Evolutionary conservation across 1,284 basidiomycete genomes (phyloP), one percentile per base, ranked within the genome.

Genomic region (Macrocystidia cucumis): DNA sequence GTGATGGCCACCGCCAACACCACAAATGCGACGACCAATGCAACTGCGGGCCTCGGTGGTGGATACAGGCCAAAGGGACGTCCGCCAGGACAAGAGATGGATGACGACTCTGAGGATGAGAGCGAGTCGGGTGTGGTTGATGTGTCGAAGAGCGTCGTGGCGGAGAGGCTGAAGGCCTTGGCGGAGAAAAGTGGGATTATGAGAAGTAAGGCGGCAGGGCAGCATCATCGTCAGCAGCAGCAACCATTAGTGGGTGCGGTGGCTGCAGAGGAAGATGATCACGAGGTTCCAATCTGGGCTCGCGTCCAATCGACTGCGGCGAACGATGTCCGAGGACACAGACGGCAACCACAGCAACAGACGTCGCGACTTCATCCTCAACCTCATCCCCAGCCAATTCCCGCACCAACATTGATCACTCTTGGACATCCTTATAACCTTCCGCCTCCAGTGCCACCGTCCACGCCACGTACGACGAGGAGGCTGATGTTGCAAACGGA

Each of bases 401-500:
- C 34, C 35, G 44, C 49, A 0, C 54, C 68, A 0, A 58, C 65
- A 4, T 72, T 81, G 1, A 77, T 82, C 29, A 72, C 78, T 1
- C 56, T 84, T 2, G 65, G 65, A 3, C 79, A 82, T 50, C 82
- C 82, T 3, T 87, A 85, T 57, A 84, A 82, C 46, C 67, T 88
- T 17, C 83, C 84, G 0, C 61, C 66, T 1, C 70, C 80, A 12
- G 70, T 77, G 0, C 63, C 73, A 18, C 84, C 89, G 0, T 82
- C 83, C 46, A 87, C 89, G 1, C 91, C 91, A 1, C 74, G 84
- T 19, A 90, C 91, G 23, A 91, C 87, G 11, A 72, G 90, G 3
- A 69, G 85, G 32, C 73, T 78, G 48, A 92, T 93, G 87, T 67
- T 93, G 33, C 69, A 78, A 39, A 82, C 80, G 14, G 91, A 95